Percentiles rank a stretch among this genome's conserved stretches.
phyloP scores from a whole-genome alignment of 2,329 filamentous ascomycete species.

The Rhinocladiella similis region DNA sequence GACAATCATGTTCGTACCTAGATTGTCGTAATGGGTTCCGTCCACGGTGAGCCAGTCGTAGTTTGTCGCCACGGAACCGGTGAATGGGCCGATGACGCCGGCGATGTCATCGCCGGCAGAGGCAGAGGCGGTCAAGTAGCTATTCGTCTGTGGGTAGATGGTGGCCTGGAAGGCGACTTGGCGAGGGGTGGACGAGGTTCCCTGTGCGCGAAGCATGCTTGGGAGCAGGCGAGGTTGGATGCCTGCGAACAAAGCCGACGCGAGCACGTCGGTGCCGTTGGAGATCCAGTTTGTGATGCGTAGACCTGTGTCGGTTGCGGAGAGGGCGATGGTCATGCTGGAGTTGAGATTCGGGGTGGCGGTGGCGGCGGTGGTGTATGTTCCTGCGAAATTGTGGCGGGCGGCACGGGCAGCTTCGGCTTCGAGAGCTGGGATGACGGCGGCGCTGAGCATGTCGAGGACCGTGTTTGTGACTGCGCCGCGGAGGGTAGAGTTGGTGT shows the following conservation, averaged over 20 bases:
- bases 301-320: conserved; percentile 12
- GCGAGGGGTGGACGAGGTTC: not conserved
- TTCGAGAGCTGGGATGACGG: conserved; percentile 35
- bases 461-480: conserved; percentile 42
- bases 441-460: conserved; percentile 35
- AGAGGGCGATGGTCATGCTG: conserved; percentile 30
- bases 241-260: not conserved
- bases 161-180: conserved; percentile 27
- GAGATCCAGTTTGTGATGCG: conserved; percentile 19
- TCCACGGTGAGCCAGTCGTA: conserved; percentile 25
- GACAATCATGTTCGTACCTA: conserved; percentile 30
- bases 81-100: conserved; percentile 1
- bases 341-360: conserved; percentile 27
- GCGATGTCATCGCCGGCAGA: too few relatives aligned
- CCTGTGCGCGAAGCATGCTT: conserved; percentile 13
- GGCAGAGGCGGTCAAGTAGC: not conserved
- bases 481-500: conserved; percentile 41
- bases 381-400: conserved; percentile 30
- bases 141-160: conserved; percentile 1
- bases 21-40: conserved; percentile 27
- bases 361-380: conserved; percentile 30
- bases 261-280: conserved; percentile 18
- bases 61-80: not conserved
- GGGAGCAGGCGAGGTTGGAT: conserved; percentile 27
- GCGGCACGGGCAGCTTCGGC: conserved; percentile 35